Evolutionary conservation across 805 yeast genomes (phyloP), one percentile per base, ranked within the genome.

Genomic region (Ogataea trehaloabstinens): DNA sequence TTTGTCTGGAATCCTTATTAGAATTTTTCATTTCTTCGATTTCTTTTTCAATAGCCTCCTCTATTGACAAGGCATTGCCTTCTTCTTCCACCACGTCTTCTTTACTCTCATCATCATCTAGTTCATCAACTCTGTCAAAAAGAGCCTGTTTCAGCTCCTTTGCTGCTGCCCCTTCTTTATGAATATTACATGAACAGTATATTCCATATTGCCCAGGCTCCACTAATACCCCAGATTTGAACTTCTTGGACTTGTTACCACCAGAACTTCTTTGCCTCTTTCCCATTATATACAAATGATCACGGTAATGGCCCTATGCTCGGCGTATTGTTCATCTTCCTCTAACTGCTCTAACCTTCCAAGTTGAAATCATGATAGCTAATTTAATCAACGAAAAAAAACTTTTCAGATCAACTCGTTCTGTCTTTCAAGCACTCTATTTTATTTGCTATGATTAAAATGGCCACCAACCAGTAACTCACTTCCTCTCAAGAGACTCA

Each of bases 171-270:
- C 72, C 72, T 59, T 93, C 99, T 42, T 82, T 79, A 27, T 84
- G 83, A 51, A 96, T 73, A 35, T 79, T 76, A 61, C 97, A 91
- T 0, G 98, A 85, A 10, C 89, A 95, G 61, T 85, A 93, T 0
- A 93, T 71, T 0, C 99, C 99, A 27, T 82, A 67, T 38, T 93
- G 85, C 28, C 83, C 83, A 0, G 96, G 95, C 53, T 90, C 96
- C 15, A 90, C 61, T 38, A 77, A 66, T 2, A 66, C 55, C 15
- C 70, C 66, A 5, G 58, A 47, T 49, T 74, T 76, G 60, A 67
- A 76, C 60, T 68, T 65, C 40, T 63, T 63, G 18, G 43, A 32
- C 10, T 38, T 37, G 10, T 45, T 33, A 4, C 49, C 44, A 4
- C 49, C 49, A 7, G 51, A 44, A 7, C 41, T 41, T 12, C 41